Percentiles rank a stretch among this genome's conserved stretches.
These are phyloP conservation scores for Globisporangium cystogenes DNA, from an alignment of 352 stramenopile species.

Conservation along the genomic window DNA sequence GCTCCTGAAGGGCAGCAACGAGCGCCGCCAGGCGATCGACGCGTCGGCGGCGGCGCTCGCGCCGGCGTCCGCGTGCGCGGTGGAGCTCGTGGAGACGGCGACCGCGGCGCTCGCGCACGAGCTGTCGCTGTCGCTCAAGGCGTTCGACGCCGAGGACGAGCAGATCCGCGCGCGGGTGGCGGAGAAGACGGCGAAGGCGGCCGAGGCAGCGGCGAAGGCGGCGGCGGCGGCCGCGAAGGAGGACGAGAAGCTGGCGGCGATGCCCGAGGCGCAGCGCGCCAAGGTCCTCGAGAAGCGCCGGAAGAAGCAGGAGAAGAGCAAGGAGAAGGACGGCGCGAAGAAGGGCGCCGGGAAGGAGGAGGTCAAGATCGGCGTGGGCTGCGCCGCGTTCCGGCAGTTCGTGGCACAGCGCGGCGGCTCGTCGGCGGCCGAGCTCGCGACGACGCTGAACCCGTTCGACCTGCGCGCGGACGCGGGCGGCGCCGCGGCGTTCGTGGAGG, in stretches of 20 bases:
- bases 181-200: constrained; percentile 54
- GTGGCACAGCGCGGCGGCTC: constrained; percentile 6
- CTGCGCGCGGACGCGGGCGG: constrained; percentile 27
- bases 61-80: constrained; percentile 22
- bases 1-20: constrained; percentile 45
- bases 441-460: constrained; percentile 51
- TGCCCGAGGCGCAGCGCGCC: constrained; percentile 65
- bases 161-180: constrained; percentile 42
- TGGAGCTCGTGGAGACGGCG: constrained; percentile 48
- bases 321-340: constrained; percentile 74
- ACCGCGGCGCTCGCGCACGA: constrained; percentile 36
- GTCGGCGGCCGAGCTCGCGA: constrained; percentile 10
- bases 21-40: constrained; percentile 33
- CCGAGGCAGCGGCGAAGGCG: constrained; percentile 64
- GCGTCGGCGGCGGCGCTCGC: constrained; percentile 11
- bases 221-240: constrained; percentile 72
- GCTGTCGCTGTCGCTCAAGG: constrained; percentile 38
- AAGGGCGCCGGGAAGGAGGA: constrained; percentile 58
- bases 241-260: constrained; percentile 75
- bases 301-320: constrained; percentile 82
- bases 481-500: constrained; percentile 46
- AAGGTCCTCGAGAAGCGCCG: constrained; percentile 78
- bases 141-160: constrained; percentile 59
- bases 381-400: constrained; percentile 54
- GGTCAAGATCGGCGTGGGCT: constrained; percentile 62